Evolutionary conservation across 257 asterid genomes (phyloP), one percentile per base, ranked within the genome.

Genomic region (Penstemon newberryi): DNA sequence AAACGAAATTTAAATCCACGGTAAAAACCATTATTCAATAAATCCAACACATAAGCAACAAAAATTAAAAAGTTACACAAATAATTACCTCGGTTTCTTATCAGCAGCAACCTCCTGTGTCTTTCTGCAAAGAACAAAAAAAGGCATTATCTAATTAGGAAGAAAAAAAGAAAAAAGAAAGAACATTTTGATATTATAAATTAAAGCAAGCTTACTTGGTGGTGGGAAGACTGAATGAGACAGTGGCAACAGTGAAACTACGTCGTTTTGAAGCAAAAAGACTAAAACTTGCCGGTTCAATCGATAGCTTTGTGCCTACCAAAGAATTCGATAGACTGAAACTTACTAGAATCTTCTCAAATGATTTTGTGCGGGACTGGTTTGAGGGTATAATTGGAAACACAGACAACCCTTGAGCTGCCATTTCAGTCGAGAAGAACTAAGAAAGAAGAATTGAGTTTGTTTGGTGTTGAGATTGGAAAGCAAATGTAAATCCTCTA

Each of bases 221-320:
- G 60, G 78, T 78, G 15, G 99, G 97, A 40, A 87, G 96, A 74
- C 89, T 84, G 56, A 80, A 81, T 53, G 87, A 77, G 82, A 90
- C 80, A 7, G 86, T 81, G 55, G 91, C 89, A 37, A 83, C 90
- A 3, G 87, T 78, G 18, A 78, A 85, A 75, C 83, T 66, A 46
- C 79, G 84, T 52, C 89, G 89, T 80, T 70, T 86, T 40, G 87
- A 75, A 58, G 84, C 55, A 57, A 63, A 55, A 50, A 63, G 38
- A 25, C 69, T 70, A 62, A 71, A 77, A 56, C 60, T 75, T 6
- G 87, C 74, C 2, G 73, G 71, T 53, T 76, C 82, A 72, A 75
- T 65, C 33, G 79, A 70, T 38, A 90, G 81, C 73, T 83, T 87
- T 8, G 72, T 59, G 40, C 96, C 96, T 43, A 75, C 50, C 71